Evolutionary conservation across 495 filamentous ascomycete genomes (phyloP).

Genomic region (Apiosordaria backusii): DNA sequence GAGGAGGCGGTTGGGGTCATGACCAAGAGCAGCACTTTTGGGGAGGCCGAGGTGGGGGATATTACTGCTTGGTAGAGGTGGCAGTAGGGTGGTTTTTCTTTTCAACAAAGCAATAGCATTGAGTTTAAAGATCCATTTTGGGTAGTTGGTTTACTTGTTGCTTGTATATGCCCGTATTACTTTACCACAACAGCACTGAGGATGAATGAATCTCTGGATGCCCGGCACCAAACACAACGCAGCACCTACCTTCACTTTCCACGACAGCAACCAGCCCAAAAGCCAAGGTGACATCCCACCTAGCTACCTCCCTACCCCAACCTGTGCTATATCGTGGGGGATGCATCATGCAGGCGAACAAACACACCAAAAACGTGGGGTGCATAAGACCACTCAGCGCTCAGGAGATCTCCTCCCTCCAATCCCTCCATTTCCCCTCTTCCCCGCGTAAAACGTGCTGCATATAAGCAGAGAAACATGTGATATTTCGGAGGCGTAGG

Average conservation of each 20-base stretch:
- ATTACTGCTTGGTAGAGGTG: slow-evolving; percentile 83
- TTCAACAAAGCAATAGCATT: neutral
- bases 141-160: neutral
- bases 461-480: neutral
- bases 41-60: slow-evolving; percentile 93
- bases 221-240: too few species aligned
- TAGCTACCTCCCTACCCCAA: too few species aligned
- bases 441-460: neutral
- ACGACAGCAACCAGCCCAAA: neutral
- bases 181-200: too few species aligned
- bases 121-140: too few species aligned
- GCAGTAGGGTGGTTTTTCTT: neutral
- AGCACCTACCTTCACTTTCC: too few species aligned
- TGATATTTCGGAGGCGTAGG: neutral
- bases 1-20: slow-evolving; percentile 47
- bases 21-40: slow-evolving; percentile 82
- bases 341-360: neutral
- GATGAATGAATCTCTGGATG: too few species aligned
- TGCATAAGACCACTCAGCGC: neutral
- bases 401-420: neutral
- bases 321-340: neutral
- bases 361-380: neutral
- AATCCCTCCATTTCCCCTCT: too few species aligned
- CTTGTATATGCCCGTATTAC: neutral
- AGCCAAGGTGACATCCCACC: too few species aligned